Evolutionary conservation across 768 basidiomycete genomes (phyloP).

Genomic region (Suillus alpinus): DNA sequence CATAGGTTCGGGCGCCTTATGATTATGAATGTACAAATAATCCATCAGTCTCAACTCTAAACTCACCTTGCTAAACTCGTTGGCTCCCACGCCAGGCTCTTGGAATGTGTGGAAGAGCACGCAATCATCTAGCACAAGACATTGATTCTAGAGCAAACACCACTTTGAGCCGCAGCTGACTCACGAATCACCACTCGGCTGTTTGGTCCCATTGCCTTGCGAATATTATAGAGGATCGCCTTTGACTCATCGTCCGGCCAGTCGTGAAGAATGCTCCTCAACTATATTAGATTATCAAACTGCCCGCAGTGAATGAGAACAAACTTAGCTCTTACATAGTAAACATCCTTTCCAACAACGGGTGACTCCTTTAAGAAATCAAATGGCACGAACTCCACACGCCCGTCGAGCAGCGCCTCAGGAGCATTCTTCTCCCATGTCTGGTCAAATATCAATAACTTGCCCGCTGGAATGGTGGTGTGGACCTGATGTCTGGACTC

Average conservation of each 20-base stretch:
- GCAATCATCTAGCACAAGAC: slow-evolving; percentile 16
- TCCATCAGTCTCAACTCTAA: not conserved
- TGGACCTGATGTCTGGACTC: no score
- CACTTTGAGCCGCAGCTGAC: slow-evolving; percentile 4
- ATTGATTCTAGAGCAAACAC: not conserved
- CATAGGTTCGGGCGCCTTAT: slow-evolving; percentile 41
- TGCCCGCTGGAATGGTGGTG: not conserved
- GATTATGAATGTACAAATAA: slow-evolving; percentile 10
- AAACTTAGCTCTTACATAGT: slow-evolving; percentile 20
- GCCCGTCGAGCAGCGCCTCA: slow-evolving; percentile 15
- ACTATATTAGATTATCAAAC: slow-evolving; percentile 8
- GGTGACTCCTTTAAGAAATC: slow-evolving; percentile 21
- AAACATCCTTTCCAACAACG: slow-evolving; percentile 19
- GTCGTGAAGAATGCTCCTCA: slow-evolving; percentile 31
- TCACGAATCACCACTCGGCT: slow-evolving; percentile 34
- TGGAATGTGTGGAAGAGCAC: slow-evolving; percentile 14
- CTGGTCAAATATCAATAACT: not conserved
- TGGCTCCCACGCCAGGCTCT: not conserved
- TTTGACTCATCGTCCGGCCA: slow-evolving; percentile 34
- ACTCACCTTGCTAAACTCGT: not conserved
- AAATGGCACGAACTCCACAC: slow-evolving; percentile 15
- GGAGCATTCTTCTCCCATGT: slow-evolving; percentile 18
- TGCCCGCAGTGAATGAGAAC: not conserved
- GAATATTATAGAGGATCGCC: slow-evolving; percentile 29
- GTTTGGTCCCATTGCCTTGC: slow-evolving; percentile 24